phyloP scores from a whole-genome alignment of 108 stramenopile genomes.

The Fragilaria radians region DNA sequence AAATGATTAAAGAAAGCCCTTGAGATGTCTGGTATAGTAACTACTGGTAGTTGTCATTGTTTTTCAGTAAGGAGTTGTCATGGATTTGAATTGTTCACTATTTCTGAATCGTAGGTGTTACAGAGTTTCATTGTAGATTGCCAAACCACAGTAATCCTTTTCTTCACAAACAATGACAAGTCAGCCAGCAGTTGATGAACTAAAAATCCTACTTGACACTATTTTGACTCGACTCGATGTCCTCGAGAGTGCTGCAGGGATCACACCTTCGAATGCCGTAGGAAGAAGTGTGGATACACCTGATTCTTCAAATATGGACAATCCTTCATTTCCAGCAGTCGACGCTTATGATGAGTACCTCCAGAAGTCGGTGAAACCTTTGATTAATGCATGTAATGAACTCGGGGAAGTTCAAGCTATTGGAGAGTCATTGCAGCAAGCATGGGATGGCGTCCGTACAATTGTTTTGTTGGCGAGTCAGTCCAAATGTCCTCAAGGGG shows the following conservation, averaged over 20 bases:
- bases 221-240: constrained; percentile 16
- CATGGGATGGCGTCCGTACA: constrained; percentile 52
- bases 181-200: constrained; percentile 2
- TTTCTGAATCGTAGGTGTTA: background rate
- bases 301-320: constrained; percentile 9
- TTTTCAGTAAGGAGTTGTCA: background rate
- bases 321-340: constrained; percentile 45
- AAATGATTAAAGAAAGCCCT: too few relatives aligned
- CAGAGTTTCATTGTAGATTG: too few relatives aligned
- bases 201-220: constrained; percentile 12
- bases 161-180: background rate
- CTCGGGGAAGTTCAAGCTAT: constrained; percentile 52
- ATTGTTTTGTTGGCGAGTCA: constrained; percentile 55
- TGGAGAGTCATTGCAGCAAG: constrained; percentile 35
- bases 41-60: too few relatives aligned
- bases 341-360: constrained; percentile 69
- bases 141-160: too few relatives aligned
- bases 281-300: background rate
- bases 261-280: background rate
- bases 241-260: constrained; percentile 18
- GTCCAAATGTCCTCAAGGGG: constrained; percentile 55
- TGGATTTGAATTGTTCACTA: background rate
- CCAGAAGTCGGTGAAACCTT: constrained; percentile 42
- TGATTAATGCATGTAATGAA: constrained; percentile 57
- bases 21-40: too few relatives aligned